Percentiles rank a stretch among this genome's conserved stretches.
phyloP scores from a whole-genome alignment of 345 rosid species.

The Laguncularia racemosa region DNA sequence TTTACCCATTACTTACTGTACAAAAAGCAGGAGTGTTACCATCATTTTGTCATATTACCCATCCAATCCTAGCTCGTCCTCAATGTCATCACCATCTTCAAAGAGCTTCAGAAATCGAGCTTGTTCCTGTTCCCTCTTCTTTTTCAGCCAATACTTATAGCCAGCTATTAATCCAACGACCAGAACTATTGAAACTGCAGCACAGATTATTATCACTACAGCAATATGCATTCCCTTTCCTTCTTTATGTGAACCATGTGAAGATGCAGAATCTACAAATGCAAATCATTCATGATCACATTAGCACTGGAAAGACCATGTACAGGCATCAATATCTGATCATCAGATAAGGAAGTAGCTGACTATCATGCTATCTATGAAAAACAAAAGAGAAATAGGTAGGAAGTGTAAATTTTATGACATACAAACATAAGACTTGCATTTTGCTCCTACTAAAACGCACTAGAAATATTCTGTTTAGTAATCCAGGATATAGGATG shows the following conservation, averaged over 20 bases:
- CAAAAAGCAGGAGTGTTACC: conserved; percentile 12
- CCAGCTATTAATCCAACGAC: conserved; percentile 28
- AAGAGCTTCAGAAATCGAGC: conserved; percentile 81
- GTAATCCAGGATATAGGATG: no score
- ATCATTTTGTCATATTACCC: conserved; percentile 16
- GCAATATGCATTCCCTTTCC: conserved; percentile 33
- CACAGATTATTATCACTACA: conserved; percentile 32
- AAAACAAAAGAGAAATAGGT: no score
- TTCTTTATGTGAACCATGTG: conserved; percentile 12
- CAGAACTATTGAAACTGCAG: conserved; percentile 26
- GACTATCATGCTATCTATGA: no score
- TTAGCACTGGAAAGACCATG: no score
- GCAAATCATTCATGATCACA: neutral
- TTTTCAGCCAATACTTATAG: conserved; percentile 60
- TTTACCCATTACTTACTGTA: conserved; percentile 22
- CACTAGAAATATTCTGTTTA: no score
- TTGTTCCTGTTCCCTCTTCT: conserved; percentile 76
- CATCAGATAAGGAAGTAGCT: no score
- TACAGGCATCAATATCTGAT: no score
- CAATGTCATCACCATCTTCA: conserved; percentile 83
- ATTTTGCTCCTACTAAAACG: no score
- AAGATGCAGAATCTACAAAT: conserved; percentile 27
- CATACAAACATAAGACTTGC: no score
- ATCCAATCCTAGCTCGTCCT: conserved; percentile 71
- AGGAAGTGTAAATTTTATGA: no score